A percentile compares a stretch with the other conserved stretches of the same genome.
phyloP scores from a whole-genome alignment of 768 basidiomycete species.

The Suillus subaureus region DNA sequence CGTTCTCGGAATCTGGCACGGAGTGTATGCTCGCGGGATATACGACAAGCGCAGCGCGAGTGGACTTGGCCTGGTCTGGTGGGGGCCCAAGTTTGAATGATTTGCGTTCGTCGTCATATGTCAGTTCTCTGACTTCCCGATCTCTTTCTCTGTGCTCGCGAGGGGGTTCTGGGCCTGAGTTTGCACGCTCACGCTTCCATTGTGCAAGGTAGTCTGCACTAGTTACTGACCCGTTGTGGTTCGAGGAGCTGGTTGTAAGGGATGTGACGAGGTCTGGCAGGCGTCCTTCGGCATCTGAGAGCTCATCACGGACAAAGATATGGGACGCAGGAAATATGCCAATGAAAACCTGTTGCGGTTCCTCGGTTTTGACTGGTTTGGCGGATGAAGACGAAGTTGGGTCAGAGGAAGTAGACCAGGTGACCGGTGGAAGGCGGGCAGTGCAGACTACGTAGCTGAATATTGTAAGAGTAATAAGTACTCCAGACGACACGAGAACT shows the following conservation, averaged over 20 bases:
- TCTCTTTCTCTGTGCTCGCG: constrained; percentile 48
- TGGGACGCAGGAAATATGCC: constrained; percentile 94
- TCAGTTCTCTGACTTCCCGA: constrained; percentile 64
- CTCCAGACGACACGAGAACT: neutral
- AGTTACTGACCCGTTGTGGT: constrained; percentile 34
- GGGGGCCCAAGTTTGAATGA: constrained; percentile 75
- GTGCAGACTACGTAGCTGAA: constrained; percentile 85
- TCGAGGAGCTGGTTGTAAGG: constrained; percentile 41
- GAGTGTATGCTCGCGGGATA: constrained; percentile 80
- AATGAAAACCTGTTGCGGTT: constrained; percentile 86
- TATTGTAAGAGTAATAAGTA: constrained; percentile 3
- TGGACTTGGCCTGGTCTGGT: constrained; percentile 73
- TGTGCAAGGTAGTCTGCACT: constrained; percentile 49
- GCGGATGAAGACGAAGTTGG: constrained; percentile 49
- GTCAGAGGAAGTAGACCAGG: constrained; percentile 62
- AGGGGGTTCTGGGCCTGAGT: constrained; percentile 29
- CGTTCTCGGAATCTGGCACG: constrained; percentile 61
- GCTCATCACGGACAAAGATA: constrained; percentile 82
- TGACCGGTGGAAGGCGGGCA: constrained; percentile 65
- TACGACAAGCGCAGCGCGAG: constrained; percentile 70
- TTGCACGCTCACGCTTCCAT: constrained; percentile 41
- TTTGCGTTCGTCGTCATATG: constrained; percentile 43
- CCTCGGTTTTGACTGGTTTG: constrained; percentile 63
- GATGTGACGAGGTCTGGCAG: constrained; percentile 74
- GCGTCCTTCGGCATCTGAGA: constrained; percentile 85